A percentile compares a stretch with the other conserved stretches of the same genome.
phyloP scores from a whole-genome alignment of 2,329 filamentous ascomycete species.

The Beauveria asiatica region DNA sequence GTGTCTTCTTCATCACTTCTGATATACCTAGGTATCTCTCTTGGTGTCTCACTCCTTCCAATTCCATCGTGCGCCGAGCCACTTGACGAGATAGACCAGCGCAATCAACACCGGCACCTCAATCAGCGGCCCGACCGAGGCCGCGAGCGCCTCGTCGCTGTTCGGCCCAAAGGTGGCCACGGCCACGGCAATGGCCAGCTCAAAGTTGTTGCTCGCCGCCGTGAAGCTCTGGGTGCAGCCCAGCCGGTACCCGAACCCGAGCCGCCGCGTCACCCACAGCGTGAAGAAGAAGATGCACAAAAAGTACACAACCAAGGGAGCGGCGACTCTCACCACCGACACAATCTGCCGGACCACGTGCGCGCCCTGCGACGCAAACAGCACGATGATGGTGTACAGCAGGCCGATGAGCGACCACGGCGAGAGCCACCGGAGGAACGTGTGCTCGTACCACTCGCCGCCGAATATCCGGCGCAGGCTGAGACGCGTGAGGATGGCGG shows the following conservation, averaged over 20 bases:
- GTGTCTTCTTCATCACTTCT: too few relatives aligned
- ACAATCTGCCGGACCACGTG: constrained; percentile 69
- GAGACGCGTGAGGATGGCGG: constrained; percentile 36
- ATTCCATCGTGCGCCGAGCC: constrained; percentile 4
- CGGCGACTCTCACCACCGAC: constrained; percentile 63
- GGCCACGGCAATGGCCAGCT: constrained; percentile 68
- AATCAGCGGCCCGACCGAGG: constrained; percentile 68
- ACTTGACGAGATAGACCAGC: constrained; percentile 47
- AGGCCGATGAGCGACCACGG: constrained; percentile 68
- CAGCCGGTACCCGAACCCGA: constrained; percentile 61
- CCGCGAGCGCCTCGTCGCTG: constrained; percentile 64
- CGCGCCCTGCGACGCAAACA: constrained; percentile 66
- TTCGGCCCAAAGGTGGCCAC: constrained; percentile 64
- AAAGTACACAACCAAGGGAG: constrained; percentile 69
- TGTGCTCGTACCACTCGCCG: constrained; percentile 49
- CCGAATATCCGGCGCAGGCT: constrained; percentile 48
- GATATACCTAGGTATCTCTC: neutral
- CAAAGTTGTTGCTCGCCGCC: constrained; percentile 77
- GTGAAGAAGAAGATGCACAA: constrained; percentile 58
- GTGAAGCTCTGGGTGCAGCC: constrained; percentile 68
- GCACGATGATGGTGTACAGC: constrained; percentile 68
- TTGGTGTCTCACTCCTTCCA: constrained; percentile 4
- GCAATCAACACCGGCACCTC: constrained; percentile 67
- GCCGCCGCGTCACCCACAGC: constrained; percentile 44
- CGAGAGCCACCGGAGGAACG: constrained; percentile 56